These are phyloP conservation scores for Ziziphus jujuba DNA, from an alignment of 306 rosid species.

Conservation along the genomic window DNA sequence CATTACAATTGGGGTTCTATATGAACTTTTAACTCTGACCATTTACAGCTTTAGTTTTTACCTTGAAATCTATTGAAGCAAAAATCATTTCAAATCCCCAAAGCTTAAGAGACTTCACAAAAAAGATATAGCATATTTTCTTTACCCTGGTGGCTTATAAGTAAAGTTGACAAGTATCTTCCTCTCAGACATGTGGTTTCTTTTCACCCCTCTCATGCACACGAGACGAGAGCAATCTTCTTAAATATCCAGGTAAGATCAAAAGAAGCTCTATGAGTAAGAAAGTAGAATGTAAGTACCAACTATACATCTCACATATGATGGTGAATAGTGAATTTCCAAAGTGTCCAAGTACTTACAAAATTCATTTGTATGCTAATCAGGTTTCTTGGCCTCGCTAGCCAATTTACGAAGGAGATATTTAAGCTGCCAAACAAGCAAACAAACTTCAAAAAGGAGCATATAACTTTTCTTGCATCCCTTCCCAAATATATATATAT, in stretches of 20 bases:
- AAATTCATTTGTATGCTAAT: background rate
- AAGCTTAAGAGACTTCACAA: too few species aligned
- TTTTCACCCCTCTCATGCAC: too few species aligned
- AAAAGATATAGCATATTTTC: too few species aligned
- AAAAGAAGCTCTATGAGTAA: background rate
- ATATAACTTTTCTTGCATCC: slow-evolving; percentile 1
- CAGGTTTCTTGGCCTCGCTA: background rate
- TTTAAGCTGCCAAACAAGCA: background rate
- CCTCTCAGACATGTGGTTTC: too few species aligned
- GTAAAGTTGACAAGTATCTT: background rate
- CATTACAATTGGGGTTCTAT: too few species aligned
- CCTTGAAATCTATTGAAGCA: too few species aligned
- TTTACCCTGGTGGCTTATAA: too few species aligned
- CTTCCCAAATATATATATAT: too few species aligned
- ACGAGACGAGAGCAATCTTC: background rate
- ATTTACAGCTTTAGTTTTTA: too few species aligned
- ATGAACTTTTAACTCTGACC: too few species aligned
- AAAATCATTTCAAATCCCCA: too few species aligned
- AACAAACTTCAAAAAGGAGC: background rate
- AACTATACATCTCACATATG: background rate
- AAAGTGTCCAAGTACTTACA: background rate
- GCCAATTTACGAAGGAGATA: background rate
- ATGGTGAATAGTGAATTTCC: background rate
- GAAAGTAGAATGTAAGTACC: background rate
- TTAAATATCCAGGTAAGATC: too few species aligned